Base-by-base conservation (phyloP, 2,329 filamentous ascomycete species). In the Cytospora mali region DNA sequence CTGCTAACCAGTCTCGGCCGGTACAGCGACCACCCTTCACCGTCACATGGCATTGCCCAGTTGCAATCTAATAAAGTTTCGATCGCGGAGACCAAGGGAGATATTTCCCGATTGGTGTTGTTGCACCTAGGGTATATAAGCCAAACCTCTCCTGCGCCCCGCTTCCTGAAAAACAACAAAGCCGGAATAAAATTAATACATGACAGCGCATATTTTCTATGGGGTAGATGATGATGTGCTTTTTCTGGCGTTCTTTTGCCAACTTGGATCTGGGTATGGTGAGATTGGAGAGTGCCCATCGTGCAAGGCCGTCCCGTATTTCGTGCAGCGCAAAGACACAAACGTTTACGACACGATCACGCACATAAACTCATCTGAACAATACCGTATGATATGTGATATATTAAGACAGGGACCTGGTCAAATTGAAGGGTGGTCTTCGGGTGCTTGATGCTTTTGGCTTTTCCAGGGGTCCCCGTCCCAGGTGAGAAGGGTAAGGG, bases 261-360 rank as follows among this genome's bases (percentile, higher is more conserved):
- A 60, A 54, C 35, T 28, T 39, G 50, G 33, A 54, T 60, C 50
- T 50, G 58, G 58, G 50, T 35, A 39, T 60, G 52, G 58, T 42
- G 58, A 60, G 58, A 60, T 60, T 60, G 50, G 58, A 49, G 58
- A 60, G 58, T 60, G 50, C 35, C n/a, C 29, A 54, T 60, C 50
- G 50, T 53, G 58, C 50, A 25, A 60, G 58, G 58, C 50, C 54
- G 50, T n/a, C n/a, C 50, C 50, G 23, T 54, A 54, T 48, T 60
- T 54, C 58, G 50, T 60, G 58, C 58, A 46, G 39, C 39, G 29
- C 29, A 31, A 6, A 11, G 6, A 31, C 29, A 58, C 56, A 58
- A 58, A 49, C 48, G 31, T 46, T 31, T 31, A 11, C 11, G 11
- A 21, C 4, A 23, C 39, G 11, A 42, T 42, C 18, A 5, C 11